phyloP scores from a whole-genome alignment of 2,329 filamentous ascomycete species.

The Colletotrichum acutatum region DNA sequence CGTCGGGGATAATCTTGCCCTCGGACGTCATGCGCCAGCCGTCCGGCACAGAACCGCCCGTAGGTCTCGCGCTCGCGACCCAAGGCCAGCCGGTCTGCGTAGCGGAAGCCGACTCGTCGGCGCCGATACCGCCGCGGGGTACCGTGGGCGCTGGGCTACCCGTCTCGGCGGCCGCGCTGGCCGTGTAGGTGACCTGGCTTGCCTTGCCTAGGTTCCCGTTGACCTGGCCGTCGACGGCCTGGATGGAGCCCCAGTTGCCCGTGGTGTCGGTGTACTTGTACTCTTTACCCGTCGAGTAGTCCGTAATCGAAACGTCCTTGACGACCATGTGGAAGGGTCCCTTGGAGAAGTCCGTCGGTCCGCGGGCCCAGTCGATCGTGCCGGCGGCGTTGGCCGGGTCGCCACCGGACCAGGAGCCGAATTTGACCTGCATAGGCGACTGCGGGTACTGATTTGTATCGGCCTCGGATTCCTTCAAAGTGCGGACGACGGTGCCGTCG shows the following conservation, averaged over 20 bases:
- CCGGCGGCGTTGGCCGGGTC: conserved; percentile 82
- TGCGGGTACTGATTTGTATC: conserved; percentile 86
- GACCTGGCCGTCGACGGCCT: conserved; percentile 80
- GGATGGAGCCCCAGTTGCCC: conserved; percentile 85
- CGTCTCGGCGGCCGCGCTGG: conserved; percentile 70
- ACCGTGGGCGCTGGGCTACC: conserved; percentile 72
- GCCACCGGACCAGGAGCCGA: conserved; percentile 92
- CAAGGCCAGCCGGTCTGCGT: conserved; percentile 76
- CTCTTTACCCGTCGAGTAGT: conserved; percentile 91
- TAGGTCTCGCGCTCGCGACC: conserved; percentile 66
- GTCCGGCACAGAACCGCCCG: conserved; percentile 71
- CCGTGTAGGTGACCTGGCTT: conserved; percentile 62
- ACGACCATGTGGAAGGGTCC: conserved; percentile 91
- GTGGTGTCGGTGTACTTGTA: conserved; percentile 85
- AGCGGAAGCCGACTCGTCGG: conserved; percentile 61
- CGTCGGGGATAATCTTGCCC: conserved; percentile 81
- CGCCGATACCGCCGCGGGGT: conserved; percentile 76
- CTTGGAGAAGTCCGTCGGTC: conserved; percentile 82
- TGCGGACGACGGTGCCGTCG: conserved; percentile 80
- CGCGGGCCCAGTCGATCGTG: conserved; percentile 90
- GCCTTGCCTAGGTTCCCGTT: conserved; percentile 73
- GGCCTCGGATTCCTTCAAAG: conserved; percentile 76
- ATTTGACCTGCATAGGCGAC: conserved; percentile 93
- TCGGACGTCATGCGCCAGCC: conserved; percentile 84
- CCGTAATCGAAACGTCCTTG: conserved; percentile 78